phyloP scores from a whole-genome alignment of 2,329 filamentous ascomycete species.

The Exophiala lecanii-corni region DNA sequence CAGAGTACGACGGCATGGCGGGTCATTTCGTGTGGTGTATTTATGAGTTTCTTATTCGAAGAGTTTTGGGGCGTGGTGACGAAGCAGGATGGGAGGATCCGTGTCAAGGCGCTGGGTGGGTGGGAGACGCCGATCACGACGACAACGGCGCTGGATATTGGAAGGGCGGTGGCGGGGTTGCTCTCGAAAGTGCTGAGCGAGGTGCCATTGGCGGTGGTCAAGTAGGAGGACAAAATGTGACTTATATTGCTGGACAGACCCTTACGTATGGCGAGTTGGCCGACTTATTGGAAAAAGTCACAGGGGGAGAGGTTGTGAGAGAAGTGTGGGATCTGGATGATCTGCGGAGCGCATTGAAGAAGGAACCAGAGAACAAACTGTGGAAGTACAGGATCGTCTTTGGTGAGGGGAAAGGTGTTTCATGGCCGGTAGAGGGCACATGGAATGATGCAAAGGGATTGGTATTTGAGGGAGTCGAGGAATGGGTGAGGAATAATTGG shows the following conservation, averaged over 20 bases:
- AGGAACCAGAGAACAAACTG: constrained; percentile 46
- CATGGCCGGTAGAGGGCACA: constrained; percentile 53
- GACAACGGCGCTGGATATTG: constrained; percentile 62
- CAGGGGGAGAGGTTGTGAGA: constrained; percentile 40
- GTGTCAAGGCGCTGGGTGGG: constrained; percentile 52
- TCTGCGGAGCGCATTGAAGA: constrained; percentile 44
- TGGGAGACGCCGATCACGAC: constrained; percentile 62
- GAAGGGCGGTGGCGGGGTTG: constrained; percentile 54
- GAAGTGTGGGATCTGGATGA: constrained; percentile 48
- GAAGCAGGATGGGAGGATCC: constrained; percentile 33
- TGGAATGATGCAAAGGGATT: constrained; percentile 41
- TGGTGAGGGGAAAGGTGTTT: constrained; percentile 54
- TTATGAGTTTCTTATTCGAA: constrained; percentile 66
- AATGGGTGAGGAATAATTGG: constrained; percentile 15
- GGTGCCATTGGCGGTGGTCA: too few species aligned
- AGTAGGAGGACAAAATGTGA: too few species aligned
- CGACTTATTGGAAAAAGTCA: constrained; percentile 47
- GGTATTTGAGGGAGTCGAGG: constrained; percentile 17
- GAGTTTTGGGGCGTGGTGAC: constrained; percentile 57
- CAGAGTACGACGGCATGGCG: constrained; percentile 54
- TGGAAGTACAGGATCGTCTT: constrained; percentile 61
- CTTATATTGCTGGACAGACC: constrained; percentile 61
- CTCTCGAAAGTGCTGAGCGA: constrained; percentile 47
- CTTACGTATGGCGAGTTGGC: constrained; percentile 54
- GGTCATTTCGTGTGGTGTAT: constrained; percentile 65